These are phyloP conservation scores for Pseudopithomyces chartarum DNA, from an alignment of 2,329 filamentous ascomycete genomes.

Conservation along the genomic window DNA sequence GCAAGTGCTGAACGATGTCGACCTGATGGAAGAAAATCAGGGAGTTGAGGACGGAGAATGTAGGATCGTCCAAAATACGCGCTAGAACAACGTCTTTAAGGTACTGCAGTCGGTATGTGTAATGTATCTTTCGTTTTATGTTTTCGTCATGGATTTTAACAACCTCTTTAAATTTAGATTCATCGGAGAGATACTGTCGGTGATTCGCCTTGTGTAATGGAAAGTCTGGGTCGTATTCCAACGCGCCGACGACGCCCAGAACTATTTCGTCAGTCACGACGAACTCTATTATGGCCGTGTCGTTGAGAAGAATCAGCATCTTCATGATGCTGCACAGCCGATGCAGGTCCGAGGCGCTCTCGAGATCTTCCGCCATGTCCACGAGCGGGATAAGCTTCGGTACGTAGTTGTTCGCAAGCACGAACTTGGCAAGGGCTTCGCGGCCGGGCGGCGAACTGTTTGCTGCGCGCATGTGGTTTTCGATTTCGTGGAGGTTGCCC, in stretches of 20 bases:
- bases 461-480: conserved; percentile 79
- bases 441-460: conserved; percentile 76
- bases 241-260: conserved; percentile 87
- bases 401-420: conserved; percentile 86
- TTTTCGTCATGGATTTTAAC: conserved; percentile 84
- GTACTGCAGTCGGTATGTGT: conserved; percentile 94
- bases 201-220: conserved; percentile 98
- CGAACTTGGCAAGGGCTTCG: conserved; percentile 84
- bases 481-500: conserved; percentile 82
- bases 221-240: conserved; percentile 98
- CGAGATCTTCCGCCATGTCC: conserved; percentile 85
- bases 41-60: conserved; percentile 95
- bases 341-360: conserved; percentile 85
- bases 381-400: conserved; percentile 84
- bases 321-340: conserved; percentile 98
- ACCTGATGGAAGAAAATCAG: conserved; percentile 99
- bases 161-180: conserved; percentile 93
- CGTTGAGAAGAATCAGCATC: conserved; percentile 90
- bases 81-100: conserved; percentile 98
- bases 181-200: conserved; percentile 85
- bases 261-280: conserved; percentile 89
- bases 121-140: conserved; percentile 89
- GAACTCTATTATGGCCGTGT: conserved; percentile 91
- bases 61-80: conserved; percentile 94
- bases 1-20: conserved; percentile 95